Conservation (phyloP, 371 early-diverging fungal genomes). For the Catenaria anguillulae region DNA sequence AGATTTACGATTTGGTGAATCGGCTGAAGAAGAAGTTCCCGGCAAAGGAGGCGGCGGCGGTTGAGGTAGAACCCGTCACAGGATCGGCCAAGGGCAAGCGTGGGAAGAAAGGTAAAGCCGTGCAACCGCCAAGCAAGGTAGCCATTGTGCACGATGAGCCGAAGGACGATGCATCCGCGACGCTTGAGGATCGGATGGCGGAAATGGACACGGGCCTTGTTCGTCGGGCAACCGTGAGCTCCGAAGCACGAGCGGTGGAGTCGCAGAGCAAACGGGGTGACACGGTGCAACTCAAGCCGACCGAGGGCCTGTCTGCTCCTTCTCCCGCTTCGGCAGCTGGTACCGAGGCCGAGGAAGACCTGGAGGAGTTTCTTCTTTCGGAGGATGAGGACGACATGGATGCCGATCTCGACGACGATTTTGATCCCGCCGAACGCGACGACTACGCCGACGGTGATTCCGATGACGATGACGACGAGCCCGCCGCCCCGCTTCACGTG, state of each 20-base stretch:
- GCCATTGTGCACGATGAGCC: too few species aligned
- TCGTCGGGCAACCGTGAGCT: neutral
- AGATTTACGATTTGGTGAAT: conserved; percentile 62
- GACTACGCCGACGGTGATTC: conserved; percentile 24
- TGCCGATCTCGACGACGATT: conserved; percentile 4
- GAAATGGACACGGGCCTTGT: neutral
- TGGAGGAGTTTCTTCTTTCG: conserved; percentile 11
- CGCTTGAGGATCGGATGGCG: neutral
- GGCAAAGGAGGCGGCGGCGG: neutral
- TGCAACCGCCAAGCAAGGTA: too few species aligned
- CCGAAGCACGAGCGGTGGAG: neutral
- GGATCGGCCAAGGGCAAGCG: neutral
- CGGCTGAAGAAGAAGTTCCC: conserved; percentile 55
- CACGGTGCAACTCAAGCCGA: neutral
- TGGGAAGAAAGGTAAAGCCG: neutral
- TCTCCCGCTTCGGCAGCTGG: neutral
- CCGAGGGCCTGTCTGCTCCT: neutral
- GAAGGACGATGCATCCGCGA: neutral
- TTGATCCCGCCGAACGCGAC: conserved; percentile 17
- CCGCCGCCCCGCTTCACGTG: conserved; percentile 53
- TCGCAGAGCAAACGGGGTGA: neutral
- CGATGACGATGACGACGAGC: conserved; percentile 36
- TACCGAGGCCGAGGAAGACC: conserved; percentile 17
- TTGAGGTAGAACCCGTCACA: neutral
- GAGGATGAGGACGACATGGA: conserved; percentile 12